Conservation (phyloP, 495 filamentous ascomycete species). For the Podospora pseudopauciseta region DNA sequence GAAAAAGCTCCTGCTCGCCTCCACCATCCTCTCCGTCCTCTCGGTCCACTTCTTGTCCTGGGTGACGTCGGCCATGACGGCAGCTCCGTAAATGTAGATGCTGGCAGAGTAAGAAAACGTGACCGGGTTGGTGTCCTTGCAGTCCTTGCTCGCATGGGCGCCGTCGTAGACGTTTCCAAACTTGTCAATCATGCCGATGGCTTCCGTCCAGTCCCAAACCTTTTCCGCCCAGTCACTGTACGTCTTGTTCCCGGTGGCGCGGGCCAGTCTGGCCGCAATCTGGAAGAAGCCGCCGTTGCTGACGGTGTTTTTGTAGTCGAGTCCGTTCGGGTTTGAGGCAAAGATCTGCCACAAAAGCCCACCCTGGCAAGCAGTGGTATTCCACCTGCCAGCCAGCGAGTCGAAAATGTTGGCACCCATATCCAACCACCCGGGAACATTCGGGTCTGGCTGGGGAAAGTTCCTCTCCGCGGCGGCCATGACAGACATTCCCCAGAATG, state of each 20-base stretch:
- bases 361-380: slow-evolving; percentile 61
- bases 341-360: slow-evolving; percentile 86
- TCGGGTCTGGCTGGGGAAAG: slow-evolving; percentile 59
- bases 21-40: slow-evolving; percentile 49
- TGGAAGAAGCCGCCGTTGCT: slow-evolving; percentile 69
- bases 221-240: slow-evolving; percentile 67
- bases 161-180: slow-evolving; percentile 57
- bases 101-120: slow-evolving; percentile 64
- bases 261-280: slow-evolving; percentile 62
- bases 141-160: slow-evolving; percentile 42
- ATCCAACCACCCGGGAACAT: slow-evolving; percentile 58
- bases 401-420: slow-evolving; percentile 49
- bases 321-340: slow-evolving; percentile 66
- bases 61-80: slow-evolving; percentile 62
- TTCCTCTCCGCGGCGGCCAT: slow-evolving; percentile 71
- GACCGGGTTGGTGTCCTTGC: slow-evolving; percentile 41
- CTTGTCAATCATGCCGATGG: slow-evolving; percentile 48
- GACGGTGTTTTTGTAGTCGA: slow-evolving; percentile 67
- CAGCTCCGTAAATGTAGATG: slow-evolving; percentile 62
- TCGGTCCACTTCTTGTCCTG: slow-evolving; percentile 49
- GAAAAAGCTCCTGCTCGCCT: slow-evolving; percentile 46
- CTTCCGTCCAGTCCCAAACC: slow-evolving; percentile 64
- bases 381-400: slow-evolving; percentile 59
- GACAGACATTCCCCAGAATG: slow-evolving; percentile 74
- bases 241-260: slow-evolving; percentile 60